Base-by-base conservation (phyloP, 305 asterid genomes). In the Andrographis paniculata region DNA sequence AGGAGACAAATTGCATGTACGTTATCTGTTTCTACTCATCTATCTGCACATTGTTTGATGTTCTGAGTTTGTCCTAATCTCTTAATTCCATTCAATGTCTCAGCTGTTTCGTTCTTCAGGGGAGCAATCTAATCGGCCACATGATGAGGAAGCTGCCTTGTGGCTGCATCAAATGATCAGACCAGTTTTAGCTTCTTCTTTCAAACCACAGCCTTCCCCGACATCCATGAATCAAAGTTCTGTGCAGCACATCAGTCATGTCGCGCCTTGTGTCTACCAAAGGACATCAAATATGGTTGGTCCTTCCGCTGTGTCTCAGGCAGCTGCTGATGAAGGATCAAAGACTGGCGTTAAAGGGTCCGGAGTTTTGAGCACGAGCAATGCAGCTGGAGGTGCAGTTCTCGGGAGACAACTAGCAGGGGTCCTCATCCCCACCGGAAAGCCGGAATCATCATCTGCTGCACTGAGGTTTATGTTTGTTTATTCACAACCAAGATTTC, bases 321-420 rank as follows among this genome's bases (percentile, higher is more conserved):
- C 79, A 35, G 93, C 95, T 15, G 95, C 95, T 42, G 97, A 88
- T 72, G 97, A 88, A 75, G 95, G 97, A 39, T 88, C 95, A 9
- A 75, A 95, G 61, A 88, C 97, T 6, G 95, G 97, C 45, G 77
- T 87, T 40, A 87, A 84, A 73, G 97, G 95, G 19, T 73, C 92
- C 0, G 94, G 92, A 55, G 35, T 79, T 52, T 75, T 84, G 69
- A 77, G 76, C 67, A 72, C 95, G 17, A 43, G 69, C 39, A 74
- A 74, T 58, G 79, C 76, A 28, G 55, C 59, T 42, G 87, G 74
- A 30, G 66, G 74, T 44, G 43, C 61, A 17, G 61, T 78, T 1
- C 19, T 10, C 1, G 89, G 82, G 28, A 76, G 84, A 60, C 75
- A 66, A 62, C 75, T 80, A 45, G 74, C 93, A 4, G 89, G 93